Evolutionary conservation across 2,329 filamentous ascomycete genomes (phyloP).

Genomic region (Fusarium sp.): DNA sequence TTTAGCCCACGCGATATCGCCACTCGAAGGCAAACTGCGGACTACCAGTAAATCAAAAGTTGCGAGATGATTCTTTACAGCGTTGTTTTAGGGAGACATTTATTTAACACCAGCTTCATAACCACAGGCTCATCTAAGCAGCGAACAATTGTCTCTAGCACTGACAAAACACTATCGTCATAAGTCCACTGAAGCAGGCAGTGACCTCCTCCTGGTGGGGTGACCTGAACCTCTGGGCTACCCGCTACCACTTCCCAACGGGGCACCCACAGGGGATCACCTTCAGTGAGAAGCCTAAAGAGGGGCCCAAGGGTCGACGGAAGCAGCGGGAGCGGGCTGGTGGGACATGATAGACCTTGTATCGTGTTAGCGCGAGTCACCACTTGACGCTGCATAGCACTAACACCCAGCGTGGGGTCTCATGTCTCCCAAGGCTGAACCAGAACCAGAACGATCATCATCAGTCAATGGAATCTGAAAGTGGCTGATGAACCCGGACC

Average conservation of each 20-base stretch:
- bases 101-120: background rate
- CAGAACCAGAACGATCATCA: background rate
- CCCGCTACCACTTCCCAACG: background rate
- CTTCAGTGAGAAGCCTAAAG: constrained; percentile 6
- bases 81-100: background rate
- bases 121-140: background rate
- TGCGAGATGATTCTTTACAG: background rate
- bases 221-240: background rate
- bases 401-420: constrained; percentile 20
- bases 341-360: background rate
- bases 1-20: constrained; percentile 34
- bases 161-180: background rate
- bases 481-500: constrained; percentile 16
- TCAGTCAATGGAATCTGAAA: constrained; percentile 6
- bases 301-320: constrained; percentile 11
- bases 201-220: constrained; percentile 5
- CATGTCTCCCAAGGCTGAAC: constrained; percentile 25
- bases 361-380: constrained; percentile 14
- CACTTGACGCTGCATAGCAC: background rate
- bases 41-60: background rate
- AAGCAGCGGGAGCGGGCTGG: constrained; percentile 21
- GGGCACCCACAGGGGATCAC: background rate
- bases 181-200: background rate
- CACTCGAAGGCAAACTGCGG: constrained; percentile 9
- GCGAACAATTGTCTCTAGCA: background rate